Conservation (phyloP, 768 basidiomycete species). For the Panellus pusillus region DNA sequence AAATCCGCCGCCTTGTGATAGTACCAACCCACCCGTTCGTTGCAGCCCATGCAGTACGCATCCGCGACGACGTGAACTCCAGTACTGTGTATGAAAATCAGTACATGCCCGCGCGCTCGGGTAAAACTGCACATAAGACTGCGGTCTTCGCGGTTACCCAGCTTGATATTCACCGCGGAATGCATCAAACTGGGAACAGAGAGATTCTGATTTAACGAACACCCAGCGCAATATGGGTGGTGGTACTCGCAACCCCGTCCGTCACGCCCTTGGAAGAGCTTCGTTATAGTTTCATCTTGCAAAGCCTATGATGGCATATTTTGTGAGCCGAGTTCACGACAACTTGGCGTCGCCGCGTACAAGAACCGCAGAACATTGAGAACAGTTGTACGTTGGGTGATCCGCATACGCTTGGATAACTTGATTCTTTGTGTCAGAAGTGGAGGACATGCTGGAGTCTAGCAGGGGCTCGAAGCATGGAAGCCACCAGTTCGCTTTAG, state of each 20-base stretch:
- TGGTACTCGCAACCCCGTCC: slow-evolving; percentile 67
- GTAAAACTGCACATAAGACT: slow-evolving; percentile 54
- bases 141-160: slow-evolving; percentile 74
- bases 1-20: slow-evolving; percentile 78
- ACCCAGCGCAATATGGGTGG: not conserved
- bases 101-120: not conserved
- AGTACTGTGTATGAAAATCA: slow-evolving; percentile 46
- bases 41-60: slow-evolving; percentile 76
- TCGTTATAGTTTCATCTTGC: slow-evolving; percentile 84
- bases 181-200: slow-evolving; percentile 65
- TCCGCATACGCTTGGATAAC: slow-evolving; percentile 62
- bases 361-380: slow-evolving; percentile 68
- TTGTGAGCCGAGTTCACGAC: not conserved
- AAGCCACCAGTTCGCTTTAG: not conserved
- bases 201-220: not conserved
- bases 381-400: slow-evolving; percentile 70
- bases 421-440: slow-evolving; percentile 50
- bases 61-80: slow-evolving; percentile 83
- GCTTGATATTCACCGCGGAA: slow-evolving; percentile 71
- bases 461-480: not conserved
- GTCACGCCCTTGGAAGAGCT: slow-evolving; percentile 80
- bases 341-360: slow-evolving; percentile 39
- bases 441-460: slow-evolving; percentile 18
- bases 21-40: slow-evolving; percentile 78
- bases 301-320: slow-evolving; percentile 48